Evolutionary conservation across 768 basidiomycete genomes (phyloP), one percentile per base, ranked within the genome.

Genomic region (Suillus clintonianus): DNA sequence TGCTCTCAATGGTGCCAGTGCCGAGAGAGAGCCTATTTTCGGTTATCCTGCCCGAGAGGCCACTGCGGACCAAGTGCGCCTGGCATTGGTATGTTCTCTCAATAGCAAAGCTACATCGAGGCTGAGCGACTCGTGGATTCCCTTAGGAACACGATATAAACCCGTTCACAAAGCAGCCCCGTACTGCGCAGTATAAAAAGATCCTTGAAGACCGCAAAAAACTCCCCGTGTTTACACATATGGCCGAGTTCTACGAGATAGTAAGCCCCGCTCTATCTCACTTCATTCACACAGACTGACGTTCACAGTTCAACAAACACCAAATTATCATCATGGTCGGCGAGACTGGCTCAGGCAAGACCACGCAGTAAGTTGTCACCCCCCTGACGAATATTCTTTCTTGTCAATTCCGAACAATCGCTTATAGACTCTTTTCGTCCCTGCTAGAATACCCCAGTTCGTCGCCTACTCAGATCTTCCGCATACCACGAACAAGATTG

Each of bases 271-370:
- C 4, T 60, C 5, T 27, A 15, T 3, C 27, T 53, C 14, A 27
- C 45, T 15, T 30, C 36, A 19, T 32, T 22, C 30, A 41, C 6
- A 3, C 37, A 19, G 27, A 42, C 19, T 32, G 34, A 58, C 53
- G 1, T 62, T 22, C 1, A 5, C 43, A 75, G 74, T 75, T 77
- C 58, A 74, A 67, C 15, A 50, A 62, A 7, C 65, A 94, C 74
- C 95, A 97, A 80, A 90, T 97, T 66, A 89, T 91, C 45, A 86
- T 95, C 64, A 90, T 95, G 86, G 91, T 94, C 63, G 92, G 96
- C 69, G 96, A 97, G 81, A 97, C 96, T 0, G 96, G 95, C 11
- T 91, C 94, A 32, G 96, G 95, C 39, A 98, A 97, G 81, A 97
- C 95, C 0, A 97, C 95, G 27, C 95, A 98, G 91, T 94, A 74